phyloP scores from a whole-genome alignment of 2,329 filamentous ascomycete species.

The Fusarium sp. region DNA sequence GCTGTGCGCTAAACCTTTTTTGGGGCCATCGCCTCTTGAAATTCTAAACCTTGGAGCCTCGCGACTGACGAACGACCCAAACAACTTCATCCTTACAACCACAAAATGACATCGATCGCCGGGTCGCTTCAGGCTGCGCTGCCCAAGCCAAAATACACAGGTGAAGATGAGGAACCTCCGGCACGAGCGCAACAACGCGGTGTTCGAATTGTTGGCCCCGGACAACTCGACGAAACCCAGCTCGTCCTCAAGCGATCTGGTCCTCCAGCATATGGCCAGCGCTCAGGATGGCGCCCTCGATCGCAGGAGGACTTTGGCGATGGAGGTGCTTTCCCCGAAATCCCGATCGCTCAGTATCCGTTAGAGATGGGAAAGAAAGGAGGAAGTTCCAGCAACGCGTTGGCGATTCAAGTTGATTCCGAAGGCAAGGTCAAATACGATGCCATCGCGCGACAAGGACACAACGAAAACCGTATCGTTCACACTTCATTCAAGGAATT shows the following conservation, averaged over 20 bases:
- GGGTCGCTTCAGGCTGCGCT: conserved; percentile 82
- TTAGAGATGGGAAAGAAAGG: conserved; percentile 92
- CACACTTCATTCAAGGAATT: conserved; percentile 97
- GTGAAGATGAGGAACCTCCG: conserved; percentile 86
- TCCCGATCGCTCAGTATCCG: conserved; percentile 93
- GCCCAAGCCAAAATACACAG: conserved; percentile 90
- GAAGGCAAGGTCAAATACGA: conserved; percentile 97
- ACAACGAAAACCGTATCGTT: conserved; percentile 84
- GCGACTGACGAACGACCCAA: conserved; percentile 36
- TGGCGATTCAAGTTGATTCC: conserved; percentile 90
- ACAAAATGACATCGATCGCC: conserved; percentile 72
- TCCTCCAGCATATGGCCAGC: conserved; percentile 88
- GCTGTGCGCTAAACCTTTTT: conserved; percentile 48
- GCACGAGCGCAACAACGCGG: conserved; percentile 79
- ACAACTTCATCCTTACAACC: conserved; percentile 38
- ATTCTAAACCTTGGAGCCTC: conserved; percentile 46
- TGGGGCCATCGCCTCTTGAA: conserved; percentile 48
- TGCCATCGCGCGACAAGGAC: conserved; percentile 90
- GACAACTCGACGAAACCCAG: conserved; percentile 85
- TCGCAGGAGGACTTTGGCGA: conserved; percentile 92
- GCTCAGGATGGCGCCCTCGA: conserved; percentile 90
- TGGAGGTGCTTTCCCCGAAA: conserved; percentile 95
- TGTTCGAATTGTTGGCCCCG: conserved; percentile 82
- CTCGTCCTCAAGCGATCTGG: conserved; percentile 85
- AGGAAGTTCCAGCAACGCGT: conserved; percentile 80